These are phyloP conservation scores for Phalaenopsis hybrid DNA, from an alignment of 116 monocot genomes.

Conservation along the genomic window DNA sequence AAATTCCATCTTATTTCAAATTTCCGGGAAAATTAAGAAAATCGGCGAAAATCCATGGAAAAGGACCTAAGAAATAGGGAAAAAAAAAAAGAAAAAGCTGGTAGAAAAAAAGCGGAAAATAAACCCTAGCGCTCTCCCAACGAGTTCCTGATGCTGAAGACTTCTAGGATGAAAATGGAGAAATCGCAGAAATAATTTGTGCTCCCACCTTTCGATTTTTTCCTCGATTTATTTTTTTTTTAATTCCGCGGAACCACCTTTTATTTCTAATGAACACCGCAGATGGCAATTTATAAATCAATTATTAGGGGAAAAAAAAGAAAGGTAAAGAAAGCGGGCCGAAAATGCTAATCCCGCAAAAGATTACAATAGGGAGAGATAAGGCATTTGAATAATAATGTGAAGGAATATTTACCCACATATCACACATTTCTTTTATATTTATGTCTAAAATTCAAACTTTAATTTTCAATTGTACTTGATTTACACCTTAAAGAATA, in stretches of 20 bases:
- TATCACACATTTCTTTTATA: no score
- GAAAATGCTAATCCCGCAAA: no score
- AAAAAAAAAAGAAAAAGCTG: not conserved
- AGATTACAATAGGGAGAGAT: no score
- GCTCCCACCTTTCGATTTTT: not conserved
- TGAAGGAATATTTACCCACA: no score
- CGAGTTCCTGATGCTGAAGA: not conserved
- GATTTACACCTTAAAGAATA: no score
- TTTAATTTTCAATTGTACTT: no score
- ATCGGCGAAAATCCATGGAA: not conserved
- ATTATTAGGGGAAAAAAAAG: no score
- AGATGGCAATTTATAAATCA: no score
- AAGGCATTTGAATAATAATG: no score
- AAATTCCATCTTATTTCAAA: conserved; percentile 17
- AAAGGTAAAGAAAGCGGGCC: no score
- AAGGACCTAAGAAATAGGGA: not conserved
- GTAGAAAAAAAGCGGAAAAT: not conserved
- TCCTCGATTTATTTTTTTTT: not conserved
- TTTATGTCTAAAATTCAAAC: no score
- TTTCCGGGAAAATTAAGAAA: conserved; percentile 12
- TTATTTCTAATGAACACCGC: no score
- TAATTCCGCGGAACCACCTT: not conserved
- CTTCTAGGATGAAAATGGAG: not conserved
- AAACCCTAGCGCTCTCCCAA: not conserved
- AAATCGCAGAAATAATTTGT: not conserved